Evolutionary conservation across 2,329 filamentous ascomycete genomes (phyloP), one percentile per base, ranked within the genome.

Genomic region (Colletotrichum sp.): DNA sequence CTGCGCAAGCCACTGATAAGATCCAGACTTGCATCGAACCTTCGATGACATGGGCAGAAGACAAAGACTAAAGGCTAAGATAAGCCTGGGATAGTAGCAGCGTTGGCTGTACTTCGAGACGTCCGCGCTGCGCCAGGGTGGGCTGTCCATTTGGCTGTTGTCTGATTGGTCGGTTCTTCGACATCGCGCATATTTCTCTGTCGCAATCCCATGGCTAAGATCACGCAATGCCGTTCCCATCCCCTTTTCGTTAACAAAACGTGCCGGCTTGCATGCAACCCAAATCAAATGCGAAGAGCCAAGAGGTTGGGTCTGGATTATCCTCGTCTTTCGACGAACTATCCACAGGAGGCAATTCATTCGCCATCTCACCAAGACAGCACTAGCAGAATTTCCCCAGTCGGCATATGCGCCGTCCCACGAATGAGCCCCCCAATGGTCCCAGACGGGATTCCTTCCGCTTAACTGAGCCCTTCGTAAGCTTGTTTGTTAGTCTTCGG

Each of bases 141-240:
- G 70, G 34, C 62, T 61, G 55, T 65, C 56, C 9, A n/a, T 63
- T 56, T 66, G 8, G 32, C 28, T 63, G 24, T 26, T 30, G 24
- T 67, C 18, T 68, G 24, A 73, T 77, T 77, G 74, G 76, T 12
- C 34, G 16, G 58, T 61, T 58, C 13, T 24, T 28, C 6, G 8
- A 32, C 5, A 43, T 56, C 58, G 61, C 24, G 34, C 58, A 28
- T 16, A 28, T 43, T 21, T 18, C 12, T 36, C 30, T 77, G 76
- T 77, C 76, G 75, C 69, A 72, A 76, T 78, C 21, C n/a, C 76
- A 78, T 73, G 76, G 69, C 65, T 61, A 28, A 26, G 26, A 74
- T 77, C 71, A 78, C 76, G 76, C 76, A 64, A 78, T 78, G 48
- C 32, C 10, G 28, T 58, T 26, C 18, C 48, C 56, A 69, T 64